Evolutionary conservation across 1,284 basidiomycete genomes (phyloP).

Genomic region (Gastroboletus turbinatus): DNA sequence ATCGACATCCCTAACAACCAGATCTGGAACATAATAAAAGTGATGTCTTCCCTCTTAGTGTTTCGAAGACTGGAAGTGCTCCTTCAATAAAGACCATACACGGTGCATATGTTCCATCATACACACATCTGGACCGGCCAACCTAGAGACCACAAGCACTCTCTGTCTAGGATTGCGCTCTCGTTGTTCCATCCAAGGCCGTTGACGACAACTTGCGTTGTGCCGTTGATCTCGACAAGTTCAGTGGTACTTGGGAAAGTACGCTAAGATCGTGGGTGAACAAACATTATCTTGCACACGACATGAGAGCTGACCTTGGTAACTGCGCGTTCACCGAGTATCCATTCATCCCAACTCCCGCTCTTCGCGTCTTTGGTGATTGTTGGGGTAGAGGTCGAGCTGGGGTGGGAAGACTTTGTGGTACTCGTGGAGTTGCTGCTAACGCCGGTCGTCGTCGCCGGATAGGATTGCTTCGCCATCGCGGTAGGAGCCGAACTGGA

Average conservation of each 20-base stretch:
- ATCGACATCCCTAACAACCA: slow-evolving; percentile 81
- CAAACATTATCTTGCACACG: background rate
- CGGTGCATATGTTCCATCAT: background rate
- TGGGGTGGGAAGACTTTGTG: background rate
- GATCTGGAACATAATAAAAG: slow-evolving; percentile 75
- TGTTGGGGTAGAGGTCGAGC: background rate
- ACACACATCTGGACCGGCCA: slow-evolving; percentile 62
- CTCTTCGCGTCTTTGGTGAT: background rate
- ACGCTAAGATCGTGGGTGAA: slow-evolving; percentile 10
- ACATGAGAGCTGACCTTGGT: slow-evolving; percentile 2
- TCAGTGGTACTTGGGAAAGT: background rate
- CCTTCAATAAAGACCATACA: background rate
- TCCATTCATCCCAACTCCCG: background rate
- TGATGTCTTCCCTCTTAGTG: slow-evolving; percentile 74
- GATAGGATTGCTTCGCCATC: background rate
- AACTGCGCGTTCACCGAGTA: background rate
- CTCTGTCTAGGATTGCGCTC: slow-evolving; percentile 39
- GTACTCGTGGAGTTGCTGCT: background rate
- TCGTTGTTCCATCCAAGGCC: slow-evolving; percentile 40
- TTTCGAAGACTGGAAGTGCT: slow-evolving; percentile 52
- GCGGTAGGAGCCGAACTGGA: background rate
- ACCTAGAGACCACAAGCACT: slow-evolving; percentile 59
- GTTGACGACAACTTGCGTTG: slow-evolving; percentile 43
- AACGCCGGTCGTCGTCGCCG: background rate
- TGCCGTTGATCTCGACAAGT: slow-evolving; percentile 31